Evolutionary conservation across 805 yeast species (phyloP).

Genomic region (Myxozyma sirexii): DNA sequence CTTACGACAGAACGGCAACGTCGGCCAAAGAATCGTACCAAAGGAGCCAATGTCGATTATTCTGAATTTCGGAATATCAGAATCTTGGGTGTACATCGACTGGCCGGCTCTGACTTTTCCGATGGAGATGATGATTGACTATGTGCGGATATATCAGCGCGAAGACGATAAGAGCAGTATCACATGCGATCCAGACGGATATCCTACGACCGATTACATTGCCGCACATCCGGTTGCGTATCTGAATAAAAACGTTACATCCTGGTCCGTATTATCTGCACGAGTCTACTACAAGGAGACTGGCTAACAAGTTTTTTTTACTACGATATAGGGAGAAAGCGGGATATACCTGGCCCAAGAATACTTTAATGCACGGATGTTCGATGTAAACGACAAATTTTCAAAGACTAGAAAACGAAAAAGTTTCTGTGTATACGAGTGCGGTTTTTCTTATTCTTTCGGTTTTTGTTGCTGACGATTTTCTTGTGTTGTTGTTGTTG

Average conservation of each 20-base stretch:
- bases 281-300: neutral
- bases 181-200: conserved; percentile 85
- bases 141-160: conserved; percentile 92
- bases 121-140: conserved; percentile 71
- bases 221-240: conserved; percentile 70
- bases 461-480: neutral
- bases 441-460: neutral
- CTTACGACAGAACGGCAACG: conserved; percentile 86
- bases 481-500: neutral
- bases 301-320: neutral
- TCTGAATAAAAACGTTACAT: conserved; percentile 65
- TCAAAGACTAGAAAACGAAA: neutral
- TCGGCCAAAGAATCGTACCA: conserved; percentile 77
- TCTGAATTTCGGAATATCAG: conserved; percentile 86
- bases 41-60: conserved; percentile 93
- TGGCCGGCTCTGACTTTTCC: conserved; percentile 81
- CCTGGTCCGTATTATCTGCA: conserved; percentile 52
- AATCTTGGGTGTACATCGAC: conserved; percentile 91
- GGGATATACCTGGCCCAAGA: conserved; percentile 33
- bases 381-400: neutral
- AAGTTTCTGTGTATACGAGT: neutral
- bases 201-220: conserved; percentile 86
- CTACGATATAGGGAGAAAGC: conserved; percentile 17
- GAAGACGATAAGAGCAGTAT: conserved; percentile 50
- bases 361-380: conserved; percentile 27